Evolutionary conservation across 2,329 filamentous ascomycete genomes (phyloP).

Genomic region (Aureobasidium lini): DNA sequence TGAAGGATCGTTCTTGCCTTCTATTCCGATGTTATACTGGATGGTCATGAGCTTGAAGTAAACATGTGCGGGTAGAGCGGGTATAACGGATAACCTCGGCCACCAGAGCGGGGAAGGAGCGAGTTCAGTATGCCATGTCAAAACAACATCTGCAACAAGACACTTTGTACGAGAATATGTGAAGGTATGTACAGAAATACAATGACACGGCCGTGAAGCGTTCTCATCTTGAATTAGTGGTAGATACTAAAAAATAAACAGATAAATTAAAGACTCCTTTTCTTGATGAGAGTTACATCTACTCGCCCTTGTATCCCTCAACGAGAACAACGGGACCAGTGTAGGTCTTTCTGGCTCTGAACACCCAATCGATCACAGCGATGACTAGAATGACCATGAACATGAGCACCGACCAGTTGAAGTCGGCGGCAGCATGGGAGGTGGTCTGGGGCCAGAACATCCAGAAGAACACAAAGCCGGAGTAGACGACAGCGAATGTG

Average conservation of each 20-base stretch:
- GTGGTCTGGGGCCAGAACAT: constrained; percentile 27
- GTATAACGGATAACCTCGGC: neutral
- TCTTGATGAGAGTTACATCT: neutral
- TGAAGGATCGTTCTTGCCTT: too few relatives aligned
- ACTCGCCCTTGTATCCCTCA: constrained; percentile 16
- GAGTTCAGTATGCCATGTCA: neutral
- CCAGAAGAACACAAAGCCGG: constrained; percentile 31
- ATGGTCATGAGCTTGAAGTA: neutral
- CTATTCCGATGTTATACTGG: neutral
- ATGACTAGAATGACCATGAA: constrained; percentile 17
- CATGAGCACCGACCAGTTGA: constrained; percentile 20
- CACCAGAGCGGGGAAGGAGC: constrained; percentile 2
- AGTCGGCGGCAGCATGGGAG: constrained; percentile 15
- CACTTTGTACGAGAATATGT: neutral
- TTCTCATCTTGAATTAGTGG: neutral
- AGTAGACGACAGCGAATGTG: constrained; percentile 28
- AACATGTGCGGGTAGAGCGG: neutral
- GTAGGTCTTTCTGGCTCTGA: constrained; percentile 16
- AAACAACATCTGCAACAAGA: neutral
- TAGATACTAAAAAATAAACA: neutral
- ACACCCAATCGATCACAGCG: constrained; percentile 15
- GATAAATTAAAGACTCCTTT: neutral
- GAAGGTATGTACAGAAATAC: neutral
- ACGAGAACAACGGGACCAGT: constrained; percentile 16
- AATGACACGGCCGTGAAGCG: neutral